These are phyloP conservation scores for Trichoderma koningii DNA, from an alignment of 2,329 filamentous ascomycete genomes.

Conservation along the genomic window DNA sequence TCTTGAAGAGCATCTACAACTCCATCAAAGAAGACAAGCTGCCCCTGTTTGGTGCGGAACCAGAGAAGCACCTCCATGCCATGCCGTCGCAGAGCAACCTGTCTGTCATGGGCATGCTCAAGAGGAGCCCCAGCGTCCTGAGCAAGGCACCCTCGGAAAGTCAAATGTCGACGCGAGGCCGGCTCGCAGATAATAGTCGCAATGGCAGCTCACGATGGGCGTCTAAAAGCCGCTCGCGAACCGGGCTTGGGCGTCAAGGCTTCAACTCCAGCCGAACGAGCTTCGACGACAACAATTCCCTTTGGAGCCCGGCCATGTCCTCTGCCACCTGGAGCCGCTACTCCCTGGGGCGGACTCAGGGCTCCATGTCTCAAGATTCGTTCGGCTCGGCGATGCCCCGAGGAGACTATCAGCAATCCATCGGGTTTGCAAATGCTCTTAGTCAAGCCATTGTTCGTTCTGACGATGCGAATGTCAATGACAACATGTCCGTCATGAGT, in stretches of 20 bases:
- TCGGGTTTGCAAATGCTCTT: constrained; percentile 94
- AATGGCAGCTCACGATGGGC: constrained; percentile 69
- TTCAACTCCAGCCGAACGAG: constrained; percentile 91
- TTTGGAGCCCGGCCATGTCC: constrained; percentile 82
- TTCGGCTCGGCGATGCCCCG: constrained; percentile 75
- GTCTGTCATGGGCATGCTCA: constrained; percentile 74
- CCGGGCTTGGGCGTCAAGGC: constrained; percentile 71
- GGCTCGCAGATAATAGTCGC: constrained; percentile 61
- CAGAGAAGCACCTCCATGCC: constrained; percentile 44
- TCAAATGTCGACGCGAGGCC: constrained; percentile 68
- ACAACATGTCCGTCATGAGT: constrained; percentile 55
- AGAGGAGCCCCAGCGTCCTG: constrained; percentile 84
- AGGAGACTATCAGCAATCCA: constrained; percentile 89
- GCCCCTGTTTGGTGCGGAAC: constrained; percentile 75
- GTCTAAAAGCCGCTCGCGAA: constrained; percentile 82
- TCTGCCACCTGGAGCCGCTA: constrained; percentile 97
- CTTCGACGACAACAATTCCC: constrained; percentile 83
- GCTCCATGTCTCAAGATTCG: constrained; percentile 89
- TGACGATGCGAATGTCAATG: constrained; percentile 62
- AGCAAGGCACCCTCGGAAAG: constrained; percentile 91
- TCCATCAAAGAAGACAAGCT: constrained; percentile 87
- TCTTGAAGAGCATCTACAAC: constrained; percentile 86
- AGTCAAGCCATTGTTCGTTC: constrained; percentile 97
- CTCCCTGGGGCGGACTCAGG: constrained; percentile 86
- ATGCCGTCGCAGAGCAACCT: constrained; percentile 62